Conservation (phyloP, 805 yeast species). For the Priceomyces medius region DNA sequence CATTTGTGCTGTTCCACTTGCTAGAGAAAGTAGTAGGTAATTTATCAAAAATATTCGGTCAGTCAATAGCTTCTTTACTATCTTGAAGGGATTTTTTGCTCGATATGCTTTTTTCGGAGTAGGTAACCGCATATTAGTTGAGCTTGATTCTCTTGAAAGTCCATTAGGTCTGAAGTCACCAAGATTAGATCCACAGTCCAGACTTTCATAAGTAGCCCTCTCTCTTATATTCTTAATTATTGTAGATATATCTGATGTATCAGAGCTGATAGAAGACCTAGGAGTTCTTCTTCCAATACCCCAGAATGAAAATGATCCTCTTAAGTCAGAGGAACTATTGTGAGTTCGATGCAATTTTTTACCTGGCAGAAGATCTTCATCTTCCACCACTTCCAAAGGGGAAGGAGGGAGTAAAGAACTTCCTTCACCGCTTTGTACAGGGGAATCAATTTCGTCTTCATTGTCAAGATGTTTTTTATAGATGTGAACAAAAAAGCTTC, state of each 20-base stretch:
- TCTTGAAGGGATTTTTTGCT: constrained; percentile 13
- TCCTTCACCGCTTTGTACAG: constrained; percentile 6
- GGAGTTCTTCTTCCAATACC: constrained; percentile 38
- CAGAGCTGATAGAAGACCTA: constrained; percentile 16
- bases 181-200: background rate
- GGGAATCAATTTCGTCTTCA: constrained; percentile 8
- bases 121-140: background rate
- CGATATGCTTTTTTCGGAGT: constrained; percentile 1
- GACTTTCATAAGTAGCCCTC: constrained; percentile 2
- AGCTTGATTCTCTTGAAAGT: background rate
- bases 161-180: background rate
- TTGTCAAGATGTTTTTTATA: constrained; percentile 30
- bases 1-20: constrained; percentile 67
- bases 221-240: constrained; percentile 7
- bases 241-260: constrained; percentile 13
- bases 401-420: background rate
- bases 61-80: constrained; percentile 20
- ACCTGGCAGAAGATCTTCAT: too few relatives aligned
- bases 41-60: constrained; percentile 46
- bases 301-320: constrained; percentile 42
- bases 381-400: background rate
- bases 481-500: constrained; percentile 45
- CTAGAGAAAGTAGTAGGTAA: constrained; percentile 52
- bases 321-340: too few relatives aligned
- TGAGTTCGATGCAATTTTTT: too few relatives aligned